A percentile compares a stretch with the other conserved stretches of the same genome.
Evolutionary conservation across 257 asterid species (phyloP).

Genomic region (Nicotiana benthamiana): DNA sequence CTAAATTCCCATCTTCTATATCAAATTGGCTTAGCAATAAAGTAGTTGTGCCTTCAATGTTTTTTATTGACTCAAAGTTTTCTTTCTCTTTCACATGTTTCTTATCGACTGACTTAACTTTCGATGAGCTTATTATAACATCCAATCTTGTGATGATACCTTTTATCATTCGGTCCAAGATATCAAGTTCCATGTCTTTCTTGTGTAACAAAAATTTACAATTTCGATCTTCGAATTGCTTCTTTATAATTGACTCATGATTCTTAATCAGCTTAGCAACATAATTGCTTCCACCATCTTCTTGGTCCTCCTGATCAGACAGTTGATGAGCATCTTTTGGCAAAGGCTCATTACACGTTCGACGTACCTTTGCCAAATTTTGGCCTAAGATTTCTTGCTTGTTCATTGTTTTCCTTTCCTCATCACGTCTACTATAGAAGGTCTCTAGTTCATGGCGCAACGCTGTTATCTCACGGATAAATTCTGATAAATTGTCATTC

Average conservation of each 20-base stretch:
- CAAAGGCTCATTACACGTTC: slow-evolving; percentile 39
- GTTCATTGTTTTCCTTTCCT: not conserved
- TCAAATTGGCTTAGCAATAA: not conserved
- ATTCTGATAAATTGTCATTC: slow-evolving; percentile 28
- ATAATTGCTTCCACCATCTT: slow-evolving; percentile 14
- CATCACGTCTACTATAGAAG: slow-evolving; percentile 17
- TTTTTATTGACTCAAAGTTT: not conserved
- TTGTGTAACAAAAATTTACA: slow-evolving; percentile 13
- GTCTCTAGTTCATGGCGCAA: slow-evolving; percentile 27
- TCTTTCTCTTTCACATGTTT: not conserved
- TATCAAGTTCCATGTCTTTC: slow-evolving; percentile 20
- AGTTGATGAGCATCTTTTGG: slow-evolving; percentile 9
- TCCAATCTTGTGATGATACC: slow-evolving; percentile 33
- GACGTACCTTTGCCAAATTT: not conserved
- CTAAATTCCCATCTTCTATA: not conserved
- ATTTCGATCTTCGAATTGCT: slow-evolving; percentile 22
- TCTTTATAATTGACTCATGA: slow-evolving; percentile 37
- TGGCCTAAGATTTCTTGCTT: not conserved
- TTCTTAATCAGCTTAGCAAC: slow-evolving; percentile 40
- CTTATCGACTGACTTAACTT: slow-evolving; percentile 3
- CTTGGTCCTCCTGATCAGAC: slow-evolving; percentile 9
- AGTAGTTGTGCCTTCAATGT: not conserved
- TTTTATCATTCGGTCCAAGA: slow-evolving; percentile 26
- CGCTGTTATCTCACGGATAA: slow-evolving; percentile 23
- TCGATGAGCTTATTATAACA: slow-evolving; percentile 21